A percentile compares a stretch with the other conserved stretches of the same genome.
These are phyloP conservation scores for Colletotrichum sp. DNA, from an alignment of 2,329 filamentous ascomycete genomes.

Conservation along the genomic window DNA sequence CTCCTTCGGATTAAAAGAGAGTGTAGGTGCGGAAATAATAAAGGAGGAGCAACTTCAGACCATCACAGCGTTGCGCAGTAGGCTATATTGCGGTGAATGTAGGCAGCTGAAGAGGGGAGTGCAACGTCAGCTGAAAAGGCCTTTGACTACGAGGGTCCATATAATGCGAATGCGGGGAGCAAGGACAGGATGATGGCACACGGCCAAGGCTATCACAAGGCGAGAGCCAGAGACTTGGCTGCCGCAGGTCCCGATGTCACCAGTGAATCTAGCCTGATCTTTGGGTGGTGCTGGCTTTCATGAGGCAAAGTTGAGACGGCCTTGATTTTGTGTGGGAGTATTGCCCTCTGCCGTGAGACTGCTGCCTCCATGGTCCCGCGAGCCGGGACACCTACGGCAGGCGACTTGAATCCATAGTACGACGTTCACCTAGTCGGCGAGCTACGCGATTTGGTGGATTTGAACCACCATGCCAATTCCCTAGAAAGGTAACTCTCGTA, in stretches of 20 bases:
- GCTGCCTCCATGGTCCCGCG: background rate
- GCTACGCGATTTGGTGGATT: background rate
- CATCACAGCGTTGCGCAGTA: background rate
- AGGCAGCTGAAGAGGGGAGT: background rate
- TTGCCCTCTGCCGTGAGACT: background rate
- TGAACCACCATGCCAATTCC: background rate
- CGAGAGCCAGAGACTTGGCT: background rate
- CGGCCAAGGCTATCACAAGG: background rate
- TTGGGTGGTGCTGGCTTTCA: background rate
- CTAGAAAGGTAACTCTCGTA: background rate
- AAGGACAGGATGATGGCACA: background rate
- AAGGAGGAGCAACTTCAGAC: conserved; percentile 12
- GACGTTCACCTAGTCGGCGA: background rate
- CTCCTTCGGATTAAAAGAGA: conserved; percentile 1
- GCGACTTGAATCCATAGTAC: background rate
- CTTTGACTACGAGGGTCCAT: background rate
- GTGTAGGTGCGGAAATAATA: background rate
- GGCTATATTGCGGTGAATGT: background rate
- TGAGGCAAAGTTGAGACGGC: conserved; percentile 20
- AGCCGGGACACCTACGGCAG: background rate
- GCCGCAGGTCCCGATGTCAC: conserved; percentile 1
- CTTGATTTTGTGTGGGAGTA: background rate
- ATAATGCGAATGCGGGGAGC: background rate
- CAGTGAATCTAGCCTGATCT: background rate
- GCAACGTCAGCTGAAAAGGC: background rate